These are phyloP conservation scores for Candida broadrunensis DNA, from an alignment of 805 yeast species.

Conservation along the genomic window DNA sequence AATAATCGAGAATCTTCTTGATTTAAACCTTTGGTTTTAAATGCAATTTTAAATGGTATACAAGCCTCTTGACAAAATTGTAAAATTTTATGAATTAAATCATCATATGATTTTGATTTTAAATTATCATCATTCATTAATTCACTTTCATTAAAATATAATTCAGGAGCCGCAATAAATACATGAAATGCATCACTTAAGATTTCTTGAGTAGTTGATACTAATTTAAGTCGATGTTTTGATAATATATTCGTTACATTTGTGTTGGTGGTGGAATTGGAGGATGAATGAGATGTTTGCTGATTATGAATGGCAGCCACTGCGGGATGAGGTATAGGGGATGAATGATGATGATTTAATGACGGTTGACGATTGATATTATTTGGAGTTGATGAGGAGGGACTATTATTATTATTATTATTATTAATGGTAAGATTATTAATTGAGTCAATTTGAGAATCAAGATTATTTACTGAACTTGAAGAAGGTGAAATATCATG, in stretches of 20 bases:
- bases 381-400: not conserved
- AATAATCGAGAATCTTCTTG: conserved; percentile 20
- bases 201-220: conserved; percentile 22
- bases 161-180: conserved; percentile 30
- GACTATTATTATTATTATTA: not conserved
- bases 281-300: not conserved
- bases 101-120: conserved; percentile 9
- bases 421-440: not conserved
- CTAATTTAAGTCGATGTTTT: conserved; percentile 2
- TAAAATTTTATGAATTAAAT: conserved; percentile 9
- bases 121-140: conserved; percentile 18
- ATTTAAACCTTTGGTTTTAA: conserved; percentile 9
- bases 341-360: not conserved
- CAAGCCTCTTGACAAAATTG: conserved; percentile 24
- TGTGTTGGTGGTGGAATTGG: not conserved
- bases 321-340: not conserved
- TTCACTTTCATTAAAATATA: conserved; percentile 27
- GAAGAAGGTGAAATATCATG: conserved; percentile 3
- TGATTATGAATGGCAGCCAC: not conserved
- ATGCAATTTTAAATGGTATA: conserved; percentile 13
- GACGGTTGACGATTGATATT: not conserved
- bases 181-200: conserved; percentile 30
- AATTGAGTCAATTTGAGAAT: not conserved
- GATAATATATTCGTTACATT: not conserved
- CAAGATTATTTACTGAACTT: not conserved